Conservation (phyloP, 2,329 filamentous ascomycete species). For the Hypoxylon sp. region DNA sequence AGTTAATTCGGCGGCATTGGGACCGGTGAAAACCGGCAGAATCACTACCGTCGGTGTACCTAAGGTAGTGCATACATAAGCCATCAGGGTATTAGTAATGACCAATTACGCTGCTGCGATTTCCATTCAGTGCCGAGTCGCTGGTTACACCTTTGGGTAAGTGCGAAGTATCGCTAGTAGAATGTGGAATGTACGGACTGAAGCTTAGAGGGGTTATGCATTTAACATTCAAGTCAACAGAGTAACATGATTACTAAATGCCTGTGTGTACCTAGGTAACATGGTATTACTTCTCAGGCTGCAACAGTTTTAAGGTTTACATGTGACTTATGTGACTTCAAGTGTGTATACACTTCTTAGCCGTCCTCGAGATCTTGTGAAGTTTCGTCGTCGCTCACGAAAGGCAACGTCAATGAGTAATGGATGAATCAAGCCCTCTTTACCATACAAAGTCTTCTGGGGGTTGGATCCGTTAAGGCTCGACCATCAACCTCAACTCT, state of each 20-base stretch:
- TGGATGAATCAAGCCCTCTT: not conserved
- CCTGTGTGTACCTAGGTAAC: not conserved
- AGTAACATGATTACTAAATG: constrained; percentile 12
- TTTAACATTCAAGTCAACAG: constrained; percentile 6
- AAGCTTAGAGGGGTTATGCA: constrained; percentile 19
- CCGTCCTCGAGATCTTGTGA: not conserved
- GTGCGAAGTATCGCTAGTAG: not conserved
- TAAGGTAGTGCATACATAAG: not conserved
- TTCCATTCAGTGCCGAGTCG: constrained; percentile 31
- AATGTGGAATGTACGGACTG: not conserved
- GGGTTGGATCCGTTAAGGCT: not conserved
- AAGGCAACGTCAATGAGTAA: not conserved
- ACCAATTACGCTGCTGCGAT: constrained; percentile 38
- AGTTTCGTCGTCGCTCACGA: not conserved
- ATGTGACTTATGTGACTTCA: constrained; percentile 3
- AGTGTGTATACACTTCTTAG: not conserved
- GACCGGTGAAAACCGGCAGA: constrained; percentile 28
- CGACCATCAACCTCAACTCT: not conserved
- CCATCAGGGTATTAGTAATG: constrained; percentile 33
- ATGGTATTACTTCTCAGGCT: not conserved
- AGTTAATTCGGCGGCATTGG: constrained; percentile 22
- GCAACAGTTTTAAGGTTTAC: not conserved
- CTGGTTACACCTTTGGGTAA: not conserved
- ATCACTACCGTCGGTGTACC: constrained; percentile 7
- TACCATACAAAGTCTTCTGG: not conserved